Base-by-base conservation (phyloP, 805 yeast species). In the Spathaspora passalidarum region DNA sequence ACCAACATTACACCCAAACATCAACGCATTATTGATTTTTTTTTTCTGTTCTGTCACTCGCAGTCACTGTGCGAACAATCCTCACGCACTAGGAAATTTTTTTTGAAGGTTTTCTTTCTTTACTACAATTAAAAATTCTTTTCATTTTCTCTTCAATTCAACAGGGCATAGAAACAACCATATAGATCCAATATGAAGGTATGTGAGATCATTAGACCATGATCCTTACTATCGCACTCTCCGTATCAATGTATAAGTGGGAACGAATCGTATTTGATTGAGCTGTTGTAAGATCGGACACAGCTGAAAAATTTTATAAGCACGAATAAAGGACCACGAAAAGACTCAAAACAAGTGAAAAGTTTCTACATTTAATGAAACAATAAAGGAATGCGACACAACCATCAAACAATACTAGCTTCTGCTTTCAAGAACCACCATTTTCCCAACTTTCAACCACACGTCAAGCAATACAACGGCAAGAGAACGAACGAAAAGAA, bases 121-220 rank as follows among this genome's bases (percentile, higher is more conserved):
- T 21, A 11, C 21, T 21, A 38, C 20, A 38, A 38, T 16, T 18
- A 26, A 38, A 38, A 38, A 25, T 25, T 39, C 42, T 39, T 36
- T 39, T 39, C 42, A 39, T 29, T 25, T 38, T 20, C 23, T 39
- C 42, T 39, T 22, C 42, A 39, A 29, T 39, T 39, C 42, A 39
- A 42, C n/a, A 40, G 25, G 45, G 45, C 39, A 29, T 32, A 55
- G 62, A 57, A 59, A 53, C 47, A 56, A 61, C 65, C 62, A 62
- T 56, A 62, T 60, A 60, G 59, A 62, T 58, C 59, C 72, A 70
- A 65, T 60, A 70, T 70, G 75, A 70, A 70, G 73, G 74, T 69
- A 69, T 69, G 74, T 69, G 37, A 9, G 34, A 29, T 16, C 25
- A 20, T 13, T 38, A 32, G n/a, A 32, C 32, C 38, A 36, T 16